A percentile compares a stretch with the other conserved stretches of the same genome.
phyloP scores from a whole-genome alignment of 116 monocot species.

The Posidonia oceanica region DNA sequence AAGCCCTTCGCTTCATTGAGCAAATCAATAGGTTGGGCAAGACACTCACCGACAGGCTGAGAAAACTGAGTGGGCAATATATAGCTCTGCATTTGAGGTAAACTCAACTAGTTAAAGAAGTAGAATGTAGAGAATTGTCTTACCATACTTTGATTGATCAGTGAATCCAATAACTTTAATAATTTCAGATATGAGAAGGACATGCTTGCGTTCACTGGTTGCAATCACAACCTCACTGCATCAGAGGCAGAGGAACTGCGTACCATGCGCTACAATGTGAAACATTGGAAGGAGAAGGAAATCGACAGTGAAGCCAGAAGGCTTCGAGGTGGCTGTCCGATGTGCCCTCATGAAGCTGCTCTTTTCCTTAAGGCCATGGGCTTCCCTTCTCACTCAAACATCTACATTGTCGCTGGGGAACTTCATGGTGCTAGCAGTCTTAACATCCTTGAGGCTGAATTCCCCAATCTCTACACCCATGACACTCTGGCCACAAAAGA shows the following conservation, averaged over 20 bases:
- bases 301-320: slow-evolving; percentile 52
- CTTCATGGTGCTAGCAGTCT: slow-evolving; percentile 55
- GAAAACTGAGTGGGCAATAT: slow-evolving; percentile 29
- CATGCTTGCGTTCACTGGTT: slow-evolving; percentile 95
- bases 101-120: too few relatives aligned
- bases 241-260: slow-evolving; percentile 47
- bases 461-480: slow-evolving; percentile 78
- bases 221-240: slow-evolving; percentile 52
- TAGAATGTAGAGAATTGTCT: too few relatives aligned
- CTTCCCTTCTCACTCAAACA: slow-evolving; percentile 56
- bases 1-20: slow-evolving; percentile 45
- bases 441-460: slow-evolving; percentile 36
- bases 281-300: slow-evolving; percentile 84
- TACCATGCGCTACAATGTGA: slow-evolving; percentile 40
- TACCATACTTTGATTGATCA: too few relatives aligned
- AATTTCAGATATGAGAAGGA: slow-evolving; percentile 83
- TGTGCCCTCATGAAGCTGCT: slow-evolving; percentile 73
- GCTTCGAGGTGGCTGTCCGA: slow-evolving; percentile 58
- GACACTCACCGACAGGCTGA: slow-evolving; percentile 43
- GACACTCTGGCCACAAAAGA: slow-evolving; percentile 35
- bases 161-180: too few relatives aligned
- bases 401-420: slow-evolving; percentile 86
- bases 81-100: slow-evolving; percentile 82
- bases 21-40: slow-evolving; percentile 55
- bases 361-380: slow-evolving; percentile 84